A percentile compares a stretch with the other conserved stretches of the same genome.
These are phyloP conservation scores for Gossypioides kirkii DNA, from an alignment of 345 rosid genomes.

Conservation along the genomic window DNA sequence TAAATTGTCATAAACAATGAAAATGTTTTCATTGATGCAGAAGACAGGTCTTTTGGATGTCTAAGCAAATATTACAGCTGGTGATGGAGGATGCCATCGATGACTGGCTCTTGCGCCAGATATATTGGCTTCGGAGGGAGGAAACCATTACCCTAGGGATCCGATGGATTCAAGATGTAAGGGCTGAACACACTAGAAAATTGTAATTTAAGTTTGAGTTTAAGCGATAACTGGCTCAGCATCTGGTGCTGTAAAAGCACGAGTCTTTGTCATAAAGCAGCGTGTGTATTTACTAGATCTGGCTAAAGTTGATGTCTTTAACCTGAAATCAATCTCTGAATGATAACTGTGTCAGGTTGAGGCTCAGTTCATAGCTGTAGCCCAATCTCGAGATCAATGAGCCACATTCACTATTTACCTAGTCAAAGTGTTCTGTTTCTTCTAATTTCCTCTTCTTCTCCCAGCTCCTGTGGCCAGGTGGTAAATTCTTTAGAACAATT, in stretches of 20 bases:
- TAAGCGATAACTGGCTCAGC: neutral
- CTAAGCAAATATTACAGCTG: constrained; percentile 90
- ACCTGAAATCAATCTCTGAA: neutral
- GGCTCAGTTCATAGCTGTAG: neutral
- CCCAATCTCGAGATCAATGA: neutral
- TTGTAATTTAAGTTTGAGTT: neutral
- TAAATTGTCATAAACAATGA: constrained; percentile 9
- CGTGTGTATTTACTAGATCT: neutral
- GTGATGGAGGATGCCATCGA: constrained; percentile 99
- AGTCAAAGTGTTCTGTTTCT: neutral
- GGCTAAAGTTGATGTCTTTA: neutral
- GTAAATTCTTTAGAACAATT: constrained; percentile 61
- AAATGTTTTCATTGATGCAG: constrained; percentile 37
- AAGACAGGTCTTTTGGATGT: constrained; percentile 97
- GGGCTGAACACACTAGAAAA: constrained; percentile 22
- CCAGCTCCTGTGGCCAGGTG: constrained; percentile 92
- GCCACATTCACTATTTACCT: neutral
- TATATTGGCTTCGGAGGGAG: constrained; percentile 78
- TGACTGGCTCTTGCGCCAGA: constrained; percentile 87
- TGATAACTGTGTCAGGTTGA: constrained; percentile 3
- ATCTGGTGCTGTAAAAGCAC: neutral
- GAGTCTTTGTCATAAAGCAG: neutral
- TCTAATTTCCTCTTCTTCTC: constrained; percentile 6
- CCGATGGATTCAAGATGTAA: constrained; percentile 92
- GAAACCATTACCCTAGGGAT: constrained; percentile 78